Evolutionary conservation across 345 rosid species (phyloP).

Genomic region (Psidium guajava): DNA sequence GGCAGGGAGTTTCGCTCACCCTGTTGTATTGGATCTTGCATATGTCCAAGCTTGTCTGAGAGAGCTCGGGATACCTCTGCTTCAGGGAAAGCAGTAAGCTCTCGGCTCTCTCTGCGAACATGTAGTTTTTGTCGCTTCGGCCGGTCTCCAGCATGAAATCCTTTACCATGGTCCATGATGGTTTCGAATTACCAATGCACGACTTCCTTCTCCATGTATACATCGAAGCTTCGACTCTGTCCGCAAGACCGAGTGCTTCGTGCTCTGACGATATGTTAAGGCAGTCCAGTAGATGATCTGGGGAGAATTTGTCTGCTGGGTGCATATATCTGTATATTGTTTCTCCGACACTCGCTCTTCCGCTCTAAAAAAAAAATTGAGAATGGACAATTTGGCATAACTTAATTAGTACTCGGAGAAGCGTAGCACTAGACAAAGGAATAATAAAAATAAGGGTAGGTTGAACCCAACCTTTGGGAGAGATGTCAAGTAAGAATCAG

Average conservation of each 20-base stretch:
- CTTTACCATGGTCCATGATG: conserved; percentile 12
- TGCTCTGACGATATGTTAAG: conserved; percentile 4
- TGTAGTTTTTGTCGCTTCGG: conserved; percentile 4
- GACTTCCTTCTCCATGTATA: conserved; percentile 12
- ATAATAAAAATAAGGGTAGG: neutral
- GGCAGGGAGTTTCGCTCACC: neutral
- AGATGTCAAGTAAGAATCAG: conserved; percentile 30
- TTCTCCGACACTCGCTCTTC: conserved; percentile 5
- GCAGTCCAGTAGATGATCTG: conserved; percentile 3
- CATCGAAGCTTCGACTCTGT: conserved; percentile 11
- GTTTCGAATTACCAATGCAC: conserved; percentile 3
- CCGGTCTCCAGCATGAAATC: neutral
- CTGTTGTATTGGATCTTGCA: conserved; percentile 15
- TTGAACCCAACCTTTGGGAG: conserved; percentile 41
- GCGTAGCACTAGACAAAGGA: neutral
- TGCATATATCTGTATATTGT: conserved; percentile 1
- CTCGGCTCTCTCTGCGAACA: conserved; percentile 10
- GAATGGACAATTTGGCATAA: neutral
- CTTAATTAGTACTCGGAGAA: neutral
- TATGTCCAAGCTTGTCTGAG: conserved; percentile 12
- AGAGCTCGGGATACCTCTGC: conserved; percentile 11
- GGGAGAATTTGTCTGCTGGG: conserved; percentile 1
- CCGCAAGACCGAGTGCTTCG: conserved; percentile 8
- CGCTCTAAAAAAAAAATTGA: neutral
- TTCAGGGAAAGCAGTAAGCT: conserved; percentile 9